Conservation (phyloP, 257 asterid genomes). For the Linaria vulgaris region DNA sequence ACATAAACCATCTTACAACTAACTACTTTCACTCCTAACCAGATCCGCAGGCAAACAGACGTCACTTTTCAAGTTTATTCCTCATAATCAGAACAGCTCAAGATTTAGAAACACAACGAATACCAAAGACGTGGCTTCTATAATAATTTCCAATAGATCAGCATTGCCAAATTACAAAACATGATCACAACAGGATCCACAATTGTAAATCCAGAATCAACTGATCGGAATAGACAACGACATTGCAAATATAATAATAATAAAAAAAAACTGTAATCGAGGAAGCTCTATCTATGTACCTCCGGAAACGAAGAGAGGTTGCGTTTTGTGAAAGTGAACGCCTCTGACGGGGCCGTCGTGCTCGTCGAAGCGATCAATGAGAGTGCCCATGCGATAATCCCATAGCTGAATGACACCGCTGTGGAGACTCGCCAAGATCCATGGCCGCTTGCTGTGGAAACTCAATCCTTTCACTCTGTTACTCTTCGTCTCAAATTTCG, state of each 20-base stretch:
- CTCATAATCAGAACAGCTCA: neutral
- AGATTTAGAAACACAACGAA: neutral
- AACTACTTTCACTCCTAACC: neutral
- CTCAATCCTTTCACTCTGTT: conserved; percentile 95
- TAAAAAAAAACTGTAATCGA: neutral
- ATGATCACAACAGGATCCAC: conserved; percentile 6
- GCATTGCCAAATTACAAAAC: neutral
- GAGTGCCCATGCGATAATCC: conserved; percentile 99
- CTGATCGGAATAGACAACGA: conserved; percentile 7
- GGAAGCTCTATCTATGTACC: too few species aligned
- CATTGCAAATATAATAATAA: neutral
- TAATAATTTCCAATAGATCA: too few species aligned
- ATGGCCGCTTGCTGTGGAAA: conserved; percentile 90
- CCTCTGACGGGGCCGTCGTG: conserved; percentile 75
- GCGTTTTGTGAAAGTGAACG: conserved; percentile 57
- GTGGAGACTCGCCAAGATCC: conserved; percentile 99
- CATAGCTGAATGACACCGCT: conserved; percentile 98
- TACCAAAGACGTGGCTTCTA: neutral
- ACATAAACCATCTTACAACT: neutral
- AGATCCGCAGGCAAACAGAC: too few species aligned
- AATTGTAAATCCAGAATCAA: conserved; percentile 25
- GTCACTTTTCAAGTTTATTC: neutral
- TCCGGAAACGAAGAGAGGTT: conserved; percentile 69
- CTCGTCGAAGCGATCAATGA: conserved; percentile 76
- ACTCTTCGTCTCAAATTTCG: conserved; percentile 97